Percentiles rank a stretch among this genome's conserved stretches.
Conservation (phyloP, 805 yeast species). For the Candida yuanshanica region DNA sequence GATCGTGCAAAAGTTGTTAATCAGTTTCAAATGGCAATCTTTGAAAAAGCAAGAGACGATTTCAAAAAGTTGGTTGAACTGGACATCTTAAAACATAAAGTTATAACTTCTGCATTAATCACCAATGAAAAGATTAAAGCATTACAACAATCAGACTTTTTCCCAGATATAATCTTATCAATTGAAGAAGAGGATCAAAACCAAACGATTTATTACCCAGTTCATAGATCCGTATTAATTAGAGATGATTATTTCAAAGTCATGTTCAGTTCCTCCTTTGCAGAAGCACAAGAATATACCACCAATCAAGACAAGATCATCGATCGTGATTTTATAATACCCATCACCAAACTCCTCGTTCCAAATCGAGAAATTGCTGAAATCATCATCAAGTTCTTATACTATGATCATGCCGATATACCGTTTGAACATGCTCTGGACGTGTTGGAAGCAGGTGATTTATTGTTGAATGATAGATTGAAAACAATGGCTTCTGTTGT, state of each 20-base stretch:
- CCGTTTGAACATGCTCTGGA: constrained; percentile 49
- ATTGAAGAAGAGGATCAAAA: constrained; percentile 26
- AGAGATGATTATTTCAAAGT: constrained; percentile 61
- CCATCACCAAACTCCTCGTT: constrained; percentile 28
- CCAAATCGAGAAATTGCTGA: constrained; percentile 37
- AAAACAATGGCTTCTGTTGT: constrained; percentile 56
- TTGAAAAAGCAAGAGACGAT: constrained; percentile 18
- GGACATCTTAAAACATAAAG: constrained; percentile 15
- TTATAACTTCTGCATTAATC: constrained; percentile 4
- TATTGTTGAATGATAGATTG: constrained; percentile 50
- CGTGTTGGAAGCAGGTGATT: constrained; percentile 52
- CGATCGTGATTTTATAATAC: constrained; percentile 15
- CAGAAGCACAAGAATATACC: constrained; percentile 25
- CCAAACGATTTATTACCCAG: constrained; percentile 45
- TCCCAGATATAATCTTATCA: constrained; percentile 45
- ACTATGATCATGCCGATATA: constrained; percentile 53
- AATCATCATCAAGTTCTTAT: constrained; percentile 47
- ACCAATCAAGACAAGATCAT: constrained; percentile 8
- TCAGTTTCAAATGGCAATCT: constrained; percentile 19
- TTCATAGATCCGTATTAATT: constrained; percentile 53
- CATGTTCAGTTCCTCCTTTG: constrained; percentile 51
- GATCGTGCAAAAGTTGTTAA: constrained; percentile 29
- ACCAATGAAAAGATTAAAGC: constrained; percentile 5
- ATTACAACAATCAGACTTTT: constrained; percentile 17
- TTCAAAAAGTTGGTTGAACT: constrained; percentile 14